Base-by-base conservation (phyloP, 257 asterid species). In the Plantago elongata region DNA sequence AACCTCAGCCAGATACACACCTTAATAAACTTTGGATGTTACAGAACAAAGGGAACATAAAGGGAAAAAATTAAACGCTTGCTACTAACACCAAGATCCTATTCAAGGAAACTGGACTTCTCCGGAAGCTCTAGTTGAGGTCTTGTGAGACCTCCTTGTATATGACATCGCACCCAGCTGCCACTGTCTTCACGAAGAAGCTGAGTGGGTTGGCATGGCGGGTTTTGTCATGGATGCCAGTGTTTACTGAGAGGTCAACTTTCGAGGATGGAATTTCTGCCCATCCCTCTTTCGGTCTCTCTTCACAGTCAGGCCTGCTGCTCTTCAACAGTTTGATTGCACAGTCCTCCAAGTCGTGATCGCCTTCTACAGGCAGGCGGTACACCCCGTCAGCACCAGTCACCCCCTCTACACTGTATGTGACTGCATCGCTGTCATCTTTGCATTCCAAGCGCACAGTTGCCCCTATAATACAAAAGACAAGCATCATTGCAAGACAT, bases 321-420 rank as follows among this genome's bases (percentile, higher is more conserved):
- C 93, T 84, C 76, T 76, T 79, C 51, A 74, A 52, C 22, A 75
- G 68, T 1, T 73, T 72, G 45, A 82, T 70, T 13, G 60, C 79
- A 55, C 93, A 84, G 1, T 72, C 66, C 38, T 84, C 89, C 0
- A 68, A 75, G 37, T 78, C 87, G 60, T 84, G 93, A 37, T 84
- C 85, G 0, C 82, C 85, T 5, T 64, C 75, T 50, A 57, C 87
- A 8, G 49, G 48, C 57, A 84, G 34, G 44, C 43, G 45, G 48
- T 84, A 84, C 34, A 42, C 45, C 2, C 94, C 94, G 0, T 3
- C 9, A 0, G 10, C 49, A 49, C 72, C 70, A 0, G 87, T 85
- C 42, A 51, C 40, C 3, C 80, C 84, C 9, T 84, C 84, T 3
- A 60, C 10, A 10, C 71, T 63, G 72, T 69, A 72, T 2, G 88